A percentile compares a stretch with the other conserved stretches of the same genome.
Evolutionary conservation across 2,329 filamentous ascomycete species (phyloP).

Genomic region (Acrocalymma vagum): DNA sequence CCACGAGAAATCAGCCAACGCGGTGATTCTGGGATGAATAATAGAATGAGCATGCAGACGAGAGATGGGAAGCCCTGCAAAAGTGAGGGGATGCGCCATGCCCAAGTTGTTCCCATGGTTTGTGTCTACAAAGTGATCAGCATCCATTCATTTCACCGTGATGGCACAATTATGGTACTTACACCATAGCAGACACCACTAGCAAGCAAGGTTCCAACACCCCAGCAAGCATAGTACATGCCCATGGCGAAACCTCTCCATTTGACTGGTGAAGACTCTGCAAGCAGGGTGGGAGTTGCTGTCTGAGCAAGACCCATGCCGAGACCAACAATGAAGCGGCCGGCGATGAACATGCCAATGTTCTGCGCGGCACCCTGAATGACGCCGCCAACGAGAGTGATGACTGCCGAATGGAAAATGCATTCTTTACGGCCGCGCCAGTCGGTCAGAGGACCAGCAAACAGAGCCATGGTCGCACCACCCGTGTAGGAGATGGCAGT

Average conservation of each 20-base stretch:
- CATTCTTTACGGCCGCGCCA: conserved; percentile 49
- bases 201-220: conserved; percentile 60
- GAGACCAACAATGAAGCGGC: conserved; percentile 68
- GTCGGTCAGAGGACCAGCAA: conserved; percentile 51
- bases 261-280: conserved; percentile 68
- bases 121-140: conserved; percentile 34
- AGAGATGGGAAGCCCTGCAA: conserved; percentile 50
- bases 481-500: conserved; percentile 56
- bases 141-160: not conserved
- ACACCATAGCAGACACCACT: conserved; percentile 58
- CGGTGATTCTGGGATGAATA: conserved; percentile 53
- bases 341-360: conserved; percentile 62
- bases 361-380: conserved; percentile 57
- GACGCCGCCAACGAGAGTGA: conserved; percentile 60
- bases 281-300: conserved; percentile 66
- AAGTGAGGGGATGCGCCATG: conserved; percentile 67
- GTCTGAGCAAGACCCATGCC: conserved; percentile 65
- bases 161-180: conserved; percentile 1
- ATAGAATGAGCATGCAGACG: conserved; percentile 60
- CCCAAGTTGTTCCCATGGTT: conserved; percentile 49
- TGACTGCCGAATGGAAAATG: conserved; percentile 61
- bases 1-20: conserved; percentile 60
- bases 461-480: conserved; percentile 47
- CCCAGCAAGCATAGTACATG: conserved; percentile 59
- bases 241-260: conserved; percentile 67